Evolutionary conservation across 1,284 basidiomycete species (phyloP), one percentile per base, ranked within the genome.

Genomic region (Erythrobasidium hasegawianum): DNA sequence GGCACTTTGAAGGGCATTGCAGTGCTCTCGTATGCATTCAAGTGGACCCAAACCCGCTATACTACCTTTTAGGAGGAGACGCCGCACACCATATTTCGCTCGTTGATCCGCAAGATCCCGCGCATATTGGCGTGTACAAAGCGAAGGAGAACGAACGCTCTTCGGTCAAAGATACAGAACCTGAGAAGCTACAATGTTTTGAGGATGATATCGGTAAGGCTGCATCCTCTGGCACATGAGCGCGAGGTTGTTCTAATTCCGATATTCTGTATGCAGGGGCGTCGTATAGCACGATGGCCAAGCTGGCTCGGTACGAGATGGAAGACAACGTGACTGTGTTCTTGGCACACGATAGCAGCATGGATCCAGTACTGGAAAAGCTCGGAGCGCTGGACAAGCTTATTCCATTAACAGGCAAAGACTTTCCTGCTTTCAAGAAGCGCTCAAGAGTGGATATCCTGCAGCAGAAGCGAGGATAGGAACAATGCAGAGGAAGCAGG

Each of bases 11-110:
- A 52, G 49, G 49, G 18, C 59, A 60, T 33, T 18, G 52, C 18
- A 33, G 8, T 53, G 59, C 59, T 7, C 59, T 60, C 26, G 59
- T 60, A 14, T 50, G 45, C 20, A 43, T 60, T 22, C 27, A 33
- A 13, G 13, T 8, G 26, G 47, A 39, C 22, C 16, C 47, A 39
- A 43, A 49, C 8, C 47, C 59, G 8, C 45, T 49, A 10, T 59
- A 59, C 22, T 33, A 59, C 26, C 47, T 59, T 47, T 27, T 60
- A 22, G 59, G 29, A 53, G 59, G 59, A 50, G 47, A 60, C 39
- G 59, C 59, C 20, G 59, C 59, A 27, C 59, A 60, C 29, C 59
- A 60, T 53, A 40, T 60, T 16, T 52, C 33, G 18, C 49, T 60
- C 3, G 53, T 60, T 8, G 43, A 60, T 53, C 43, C 33, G 18